Conservation (phyloP, 441 rosid genomes). For the Macaranga tanarius region DNA sequence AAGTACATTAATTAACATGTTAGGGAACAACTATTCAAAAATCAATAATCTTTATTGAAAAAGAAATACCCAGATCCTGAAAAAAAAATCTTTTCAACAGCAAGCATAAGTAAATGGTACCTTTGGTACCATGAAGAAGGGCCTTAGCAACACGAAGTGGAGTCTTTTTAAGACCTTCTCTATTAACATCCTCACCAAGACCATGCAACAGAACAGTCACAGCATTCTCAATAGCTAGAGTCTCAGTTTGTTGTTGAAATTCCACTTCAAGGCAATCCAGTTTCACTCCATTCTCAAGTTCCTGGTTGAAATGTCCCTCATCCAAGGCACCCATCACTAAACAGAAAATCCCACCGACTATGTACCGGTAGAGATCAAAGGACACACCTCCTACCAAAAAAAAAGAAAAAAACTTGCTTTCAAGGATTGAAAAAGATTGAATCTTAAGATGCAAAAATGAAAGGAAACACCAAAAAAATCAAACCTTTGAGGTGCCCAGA, state of each 20-base stretch:
- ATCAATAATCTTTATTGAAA: too few relatives aligned
- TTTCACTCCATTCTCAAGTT: constrained; percentile 58
- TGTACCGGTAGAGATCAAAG: constrained; percentile 31
- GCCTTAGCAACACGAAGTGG: constrained; percentile 97
- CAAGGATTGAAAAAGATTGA: background rate
- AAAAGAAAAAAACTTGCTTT: background rate
- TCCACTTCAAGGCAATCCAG: constrained; percentile 44
- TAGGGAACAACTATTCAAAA: background rate
- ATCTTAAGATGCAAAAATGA: background rate
- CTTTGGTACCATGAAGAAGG: constrained; percentile 78
- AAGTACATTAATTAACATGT: background rate
- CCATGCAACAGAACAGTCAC: constrained; percentile 78
- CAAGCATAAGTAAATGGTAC: constrained; percentile 32
- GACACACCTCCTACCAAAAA: constrained; percentile 14
- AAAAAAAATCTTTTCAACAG: background rate
- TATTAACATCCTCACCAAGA: constrained; percentile 69
- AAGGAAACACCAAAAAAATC: background rate
- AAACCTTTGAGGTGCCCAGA: constrained; percentile 18
- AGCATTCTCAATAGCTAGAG: constrained; percentile 69
- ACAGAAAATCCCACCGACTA: constrained; percentile 30
- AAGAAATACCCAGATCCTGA: background rate
- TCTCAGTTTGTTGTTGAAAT: constrained; percentile 55
- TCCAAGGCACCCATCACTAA: constrained; percentile 74
- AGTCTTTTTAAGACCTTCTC: constrained; percentile 90
- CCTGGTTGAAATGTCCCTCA: constrained; percentile 60